These are phyloP conservation scores for Monilinia polystroma DNA, from an alignment of 2,329 filamentous ascomycete genomes.

Conservation along the genomic window DNA sequence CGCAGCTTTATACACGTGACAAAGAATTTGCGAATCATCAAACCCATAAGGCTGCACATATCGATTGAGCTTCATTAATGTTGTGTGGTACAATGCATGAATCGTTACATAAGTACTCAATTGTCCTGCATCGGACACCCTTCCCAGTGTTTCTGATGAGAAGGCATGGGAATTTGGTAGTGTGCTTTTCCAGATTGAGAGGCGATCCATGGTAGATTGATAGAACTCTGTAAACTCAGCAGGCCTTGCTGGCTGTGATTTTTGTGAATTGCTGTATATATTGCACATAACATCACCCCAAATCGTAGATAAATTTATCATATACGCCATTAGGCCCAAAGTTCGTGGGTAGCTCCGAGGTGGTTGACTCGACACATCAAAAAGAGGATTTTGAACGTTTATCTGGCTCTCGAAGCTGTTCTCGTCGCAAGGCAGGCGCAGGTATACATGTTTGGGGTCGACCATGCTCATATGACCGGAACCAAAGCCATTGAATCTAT, in stretches of 20 bases:
- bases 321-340: conserved; percentile 51
- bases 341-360: conserved; percentile 42
- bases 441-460: conserved; percentile 63
- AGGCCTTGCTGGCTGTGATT: conserved; percentile 36
- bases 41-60: conserved; percentile 51
- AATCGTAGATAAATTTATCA: conserved; percentile 61
- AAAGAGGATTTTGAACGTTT: conserved; percentile 58
- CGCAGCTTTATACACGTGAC: conserved; percentile 50
- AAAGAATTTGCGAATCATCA: conserved; percentile 43
- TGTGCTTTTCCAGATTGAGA: conserved; percentile 58
- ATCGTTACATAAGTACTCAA: conserved; percentile 61
- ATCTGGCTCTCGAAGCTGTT: conserved; percentile 60
- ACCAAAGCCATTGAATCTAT: conserved; percentile 62
- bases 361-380: conserved; percentile 51
- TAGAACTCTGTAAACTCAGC: conserved; percentile 49
- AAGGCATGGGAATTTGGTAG: conserved; percentile 57
- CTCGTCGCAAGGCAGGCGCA: conserved; percentile 63
- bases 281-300: conserved; percentile 65
- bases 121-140: conserved; percentile 52
- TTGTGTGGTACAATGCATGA: conserved; percentile 65
- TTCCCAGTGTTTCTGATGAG: conserved; percentile 56
- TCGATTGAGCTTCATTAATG: conserved; percentile 64
- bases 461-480: conserved; percentile 55
- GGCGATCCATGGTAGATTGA: conserved; percentile 49
- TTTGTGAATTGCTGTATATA: conserved; percentile 51